A percentile compares a stretch with the other conserved stretches of the same genome.
These are phyloP conservation scores for Aphanomyces stellatus DNA, from an alignment of 352 stramenopile species.

Conservation along the genomic window DNA sequence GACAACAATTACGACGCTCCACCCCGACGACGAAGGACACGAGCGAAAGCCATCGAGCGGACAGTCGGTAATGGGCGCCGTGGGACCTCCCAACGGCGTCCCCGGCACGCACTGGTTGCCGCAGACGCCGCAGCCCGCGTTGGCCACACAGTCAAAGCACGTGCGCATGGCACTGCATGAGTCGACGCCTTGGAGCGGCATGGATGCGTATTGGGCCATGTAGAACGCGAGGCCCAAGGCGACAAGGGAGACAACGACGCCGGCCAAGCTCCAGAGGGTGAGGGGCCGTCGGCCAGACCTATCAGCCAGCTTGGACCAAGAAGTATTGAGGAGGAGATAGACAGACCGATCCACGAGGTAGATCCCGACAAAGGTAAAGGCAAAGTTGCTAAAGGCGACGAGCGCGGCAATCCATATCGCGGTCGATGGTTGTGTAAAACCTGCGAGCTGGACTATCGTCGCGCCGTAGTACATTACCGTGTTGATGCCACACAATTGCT, in stretches of 20 bases:
- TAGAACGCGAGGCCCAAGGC: conserved; percentile 2
- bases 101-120: neutral
- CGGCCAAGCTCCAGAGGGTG: conserved; percentile 8
- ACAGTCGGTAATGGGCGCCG: too few relatives aligned
- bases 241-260: neutral
- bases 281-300: conserved; percentile 1
- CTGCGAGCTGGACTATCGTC: conserved; percentile 18
- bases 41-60: neutral
- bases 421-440: conserved; percentile 13
- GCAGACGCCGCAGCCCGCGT: conserved; percentile 6
- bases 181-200: neutral
- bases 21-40: neutral
- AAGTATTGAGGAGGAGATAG: too few relatives aligned
- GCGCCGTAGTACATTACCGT: conserved; percentile 23
- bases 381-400: conserved; percentile 20
- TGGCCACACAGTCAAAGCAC: conserved; percentile 16
- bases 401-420: conserved; percentile 21
- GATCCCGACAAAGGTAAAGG: conserved; percentile 15
- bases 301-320: too few relatives aligned
- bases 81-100: too few relatives aligned
- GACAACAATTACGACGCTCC: conserved; percentile 1
- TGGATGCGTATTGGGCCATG: neutral
- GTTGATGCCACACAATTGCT: conserved; percentile 21
- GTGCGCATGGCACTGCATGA: neutral
- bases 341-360: conserved; percentile 19